Conservation (phyloP, 1,284 basidiomycete species). For the Trichosporon coremiiforme region DNA sequence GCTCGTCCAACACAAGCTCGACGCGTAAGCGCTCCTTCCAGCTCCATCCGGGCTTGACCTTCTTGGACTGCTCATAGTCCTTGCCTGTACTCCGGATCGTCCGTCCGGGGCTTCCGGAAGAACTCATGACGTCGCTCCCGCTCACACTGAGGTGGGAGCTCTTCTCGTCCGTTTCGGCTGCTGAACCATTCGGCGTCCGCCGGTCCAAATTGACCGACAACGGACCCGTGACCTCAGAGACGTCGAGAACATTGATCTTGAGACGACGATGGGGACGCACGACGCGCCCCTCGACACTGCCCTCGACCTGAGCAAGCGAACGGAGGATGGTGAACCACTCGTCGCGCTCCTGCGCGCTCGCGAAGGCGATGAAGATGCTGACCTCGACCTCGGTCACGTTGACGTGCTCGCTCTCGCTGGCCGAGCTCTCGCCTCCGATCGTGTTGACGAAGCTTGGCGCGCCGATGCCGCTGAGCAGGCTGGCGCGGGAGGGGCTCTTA, state of each 20-base stretch:
- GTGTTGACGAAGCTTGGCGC: background rate
- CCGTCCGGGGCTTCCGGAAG: background rate
- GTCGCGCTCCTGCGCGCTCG: constrained; percentile 22
- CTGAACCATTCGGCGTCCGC: background rate
- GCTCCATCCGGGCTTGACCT: constrained; percentile 33
- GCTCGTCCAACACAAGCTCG: constrained; percentile 35
- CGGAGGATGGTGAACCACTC: constrained; percentile 33
- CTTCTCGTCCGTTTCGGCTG: constrained; percentile 11
- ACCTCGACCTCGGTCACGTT: constrained; percentile 18
- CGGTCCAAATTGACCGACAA: background rate
- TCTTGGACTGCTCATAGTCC: background rate
- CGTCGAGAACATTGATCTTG: constrained; percentile 36
- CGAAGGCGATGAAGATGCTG: constrained; percentile 24
- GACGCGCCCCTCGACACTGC: constrained; percentile 9
- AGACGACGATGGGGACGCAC: constrained; percentile 33
- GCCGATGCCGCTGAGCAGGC: background rate
- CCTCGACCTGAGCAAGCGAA: constrained; percentile 23
- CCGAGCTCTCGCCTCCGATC: background rate
- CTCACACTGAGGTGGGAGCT: constrained; percentile 21
- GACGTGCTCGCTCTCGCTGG: background rate
- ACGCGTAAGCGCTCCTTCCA: constrained; percentile 33
- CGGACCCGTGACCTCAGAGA: constrained; percentile 30
- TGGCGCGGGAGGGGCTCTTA: constrained; percentile 5
- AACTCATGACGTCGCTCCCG: background rate
- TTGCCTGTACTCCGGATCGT: background rate